phyloP scores from a whole-genome alignment of 2,329 filamentous ascomycete species.

The Xylariales sp. region DNA sequence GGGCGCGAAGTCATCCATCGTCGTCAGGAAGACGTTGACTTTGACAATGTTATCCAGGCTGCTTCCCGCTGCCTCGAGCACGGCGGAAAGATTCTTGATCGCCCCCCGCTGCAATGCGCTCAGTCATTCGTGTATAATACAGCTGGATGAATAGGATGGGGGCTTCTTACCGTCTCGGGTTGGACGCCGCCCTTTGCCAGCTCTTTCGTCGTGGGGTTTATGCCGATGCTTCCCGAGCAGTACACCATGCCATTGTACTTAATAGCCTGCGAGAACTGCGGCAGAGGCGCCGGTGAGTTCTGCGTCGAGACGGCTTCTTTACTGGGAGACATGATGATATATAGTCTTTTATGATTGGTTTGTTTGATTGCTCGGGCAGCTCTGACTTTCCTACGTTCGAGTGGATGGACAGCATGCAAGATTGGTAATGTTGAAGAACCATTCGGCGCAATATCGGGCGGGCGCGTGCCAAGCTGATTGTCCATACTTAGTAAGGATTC shows the following conservation, averaged over 20 bases:
- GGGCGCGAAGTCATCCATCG: constrained; percentile 72
- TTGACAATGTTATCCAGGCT: constrained; percentile 72
- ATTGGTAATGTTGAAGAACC: not conserved
- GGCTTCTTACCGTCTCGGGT: constrained; percentile 59
- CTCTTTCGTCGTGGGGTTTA: constrained; percentile 65
- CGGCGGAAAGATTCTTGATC: constrained; percentile 67
- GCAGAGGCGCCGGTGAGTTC: constrained; percentile 63
- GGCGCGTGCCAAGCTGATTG: not conserved
- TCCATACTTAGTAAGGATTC: not conserved
- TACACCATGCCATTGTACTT: constrained; percentile 75
- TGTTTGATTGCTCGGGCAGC: not conserved
- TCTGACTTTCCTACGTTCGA: not conserved
- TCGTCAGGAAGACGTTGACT: constrained; percentile 73
- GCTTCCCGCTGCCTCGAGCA: constrained; percentile 71
- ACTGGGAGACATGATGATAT: constrained; percentile 30
- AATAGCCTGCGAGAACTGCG: constrained; percentile 70
- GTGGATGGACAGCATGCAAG: not conserved
- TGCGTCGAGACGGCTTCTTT: constrained; percentile 54
- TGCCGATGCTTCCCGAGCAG: constrained; percentile 72
- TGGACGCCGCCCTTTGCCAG: constrained; percentile 68
- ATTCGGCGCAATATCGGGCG: not conserved
- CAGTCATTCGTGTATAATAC: constrained; percentile 19
- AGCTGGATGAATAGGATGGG: not conserved
- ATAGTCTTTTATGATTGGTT: not conserved
- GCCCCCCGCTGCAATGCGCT: constrained; percentile 58